These are phyloP conservation scores for Leccinellum luteum DNA, from an alignment of 768 basidiomycete species.

Conservation along the genomic window DNA sequence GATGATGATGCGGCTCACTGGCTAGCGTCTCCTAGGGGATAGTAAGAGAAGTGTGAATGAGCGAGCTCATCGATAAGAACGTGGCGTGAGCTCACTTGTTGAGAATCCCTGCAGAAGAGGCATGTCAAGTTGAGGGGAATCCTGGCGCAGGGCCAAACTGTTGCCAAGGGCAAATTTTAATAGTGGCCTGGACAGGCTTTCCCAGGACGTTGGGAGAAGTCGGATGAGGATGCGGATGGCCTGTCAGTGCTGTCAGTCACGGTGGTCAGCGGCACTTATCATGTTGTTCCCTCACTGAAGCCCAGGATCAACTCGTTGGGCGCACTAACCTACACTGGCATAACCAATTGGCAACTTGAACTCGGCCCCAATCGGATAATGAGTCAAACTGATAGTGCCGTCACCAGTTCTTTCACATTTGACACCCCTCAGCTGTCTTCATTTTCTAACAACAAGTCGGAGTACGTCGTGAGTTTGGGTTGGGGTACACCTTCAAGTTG, in stretches of 20 bases:
- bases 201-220: neutral
- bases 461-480: neutral
- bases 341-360: neutral
- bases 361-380: neutral
- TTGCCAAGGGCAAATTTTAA: slow-evolving; percentile 4
- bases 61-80: slow-evolving; percentile 6
- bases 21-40: slow-evolving; percentile 18
- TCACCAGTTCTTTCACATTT: neutral
- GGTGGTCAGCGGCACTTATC: neutral
- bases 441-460: neutral
- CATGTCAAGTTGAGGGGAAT: neutral
- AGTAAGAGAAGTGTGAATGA: slow-evolving; percentile 5
- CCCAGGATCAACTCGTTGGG: neutral
- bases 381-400: neutral
- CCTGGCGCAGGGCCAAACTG: neutral
- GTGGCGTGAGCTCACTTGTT: neutral
- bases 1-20: slow-evolving; percentile 27
- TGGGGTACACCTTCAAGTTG: neutral
- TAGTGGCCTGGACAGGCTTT: neutral
- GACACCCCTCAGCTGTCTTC: neutral
- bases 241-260: neutral
- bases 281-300: neutral
- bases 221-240: neutral
- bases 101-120: neutral
- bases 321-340: neutral